Conservation (phyloP, 306 rosid genomes). For the Trifolium fragiferum region DNA sequence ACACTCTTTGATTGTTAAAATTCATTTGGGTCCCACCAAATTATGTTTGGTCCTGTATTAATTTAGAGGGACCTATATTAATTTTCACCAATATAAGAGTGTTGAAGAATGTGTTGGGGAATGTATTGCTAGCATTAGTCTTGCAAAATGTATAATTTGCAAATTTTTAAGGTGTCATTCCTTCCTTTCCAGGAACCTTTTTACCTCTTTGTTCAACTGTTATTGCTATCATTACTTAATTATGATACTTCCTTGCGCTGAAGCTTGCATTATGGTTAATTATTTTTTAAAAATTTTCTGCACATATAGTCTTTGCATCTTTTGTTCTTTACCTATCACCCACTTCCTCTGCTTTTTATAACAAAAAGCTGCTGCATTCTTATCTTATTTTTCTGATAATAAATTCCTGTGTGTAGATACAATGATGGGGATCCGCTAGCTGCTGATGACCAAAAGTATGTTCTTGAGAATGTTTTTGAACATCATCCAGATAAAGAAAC, state of each 20-base stretch:
- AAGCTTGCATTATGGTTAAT: no score
- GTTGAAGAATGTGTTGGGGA: background rate
- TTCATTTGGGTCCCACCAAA: background rate
- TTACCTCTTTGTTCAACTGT: slow-evolving; percentile 27
- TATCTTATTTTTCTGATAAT: slow-evolving; percentile 38
- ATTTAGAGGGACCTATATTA: background rate
- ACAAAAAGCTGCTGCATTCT: background rate
- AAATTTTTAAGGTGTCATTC: slow-evolving; percentile 33
- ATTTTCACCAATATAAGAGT: no score
- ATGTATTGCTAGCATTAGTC: background rate
- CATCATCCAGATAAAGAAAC: slow-evolving; percentile 85
- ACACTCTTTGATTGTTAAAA: background rate
- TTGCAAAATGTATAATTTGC: slow-evolving; percentile 31
- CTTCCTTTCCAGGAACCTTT: slow-evolving; percentile 29
- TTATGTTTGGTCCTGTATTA: background rate
- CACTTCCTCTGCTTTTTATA: slow-evolving; percentile 1
- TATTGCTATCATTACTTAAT: no score
- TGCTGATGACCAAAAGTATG: slow-evolving; percentile 67
- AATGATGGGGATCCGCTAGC: slow-evolving; percentile 86
- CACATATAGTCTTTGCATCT: background rate
- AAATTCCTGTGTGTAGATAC: slow-evolving; percentile 57
- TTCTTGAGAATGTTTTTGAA: slow-evolving; percentile 73
- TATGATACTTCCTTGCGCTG: no score
- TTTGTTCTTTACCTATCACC: background rate
- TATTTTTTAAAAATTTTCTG: slow-evolving; percentile 10